Evolutionary conservation across 768 basidiomycete genomes (phyloP), one percentile per base, ranked within the genome.

Genomic region (Pleurotus pulmonarius): DNA sequence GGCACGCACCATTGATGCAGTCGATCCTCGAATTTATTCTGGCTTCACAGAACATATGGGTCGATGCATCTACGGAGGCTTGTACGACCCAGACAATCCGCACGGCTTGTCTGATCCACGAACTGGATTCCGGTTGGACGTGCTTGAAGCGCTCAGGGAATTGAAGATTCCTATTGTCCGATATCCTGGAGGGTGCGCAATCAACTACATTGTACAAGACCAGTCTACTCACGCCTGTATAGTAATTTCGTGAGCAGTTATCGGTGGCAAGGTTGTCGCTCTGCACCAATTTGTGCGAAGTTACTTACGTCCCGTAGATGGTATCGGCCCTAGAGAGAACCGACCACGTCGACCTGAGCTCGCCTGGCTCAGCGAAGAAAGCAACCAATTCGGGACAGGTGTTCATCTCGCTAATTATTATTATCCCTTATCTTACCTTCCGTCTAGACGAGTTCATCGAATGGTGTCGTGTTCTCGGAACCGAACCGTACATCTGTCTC

Each of bases 1-100:
- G 0, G 68, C 69, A 0, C 69, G 74, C 24, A 60, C 73, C 52
- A 71, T 78, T 52, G 74, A 75, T 59, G 70, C 71, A 11, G 74
- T 75, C 22, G 78, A 77, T 61, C 74, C 77, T 18, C 73, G 75
- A 16, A 78, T 84, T 61, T 85, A 81, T 64, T 81, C 80, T 24
- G 83, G 83, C 2, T 86, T 85, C 67, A 78, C 83, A 7, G 84
- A 85, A 63, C 82, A 85, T 59, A 77, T 85, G 67, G 84, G 80
- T 0, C 66, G 79, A 45, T 81, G 80, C 66, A 81, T 82, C 57
- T 81, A 82, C 56, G 77, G 77, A 24, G 80, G 80, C 4, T 65
- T 82, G 37, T 76, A 73, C 66, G 70, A 73, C 62, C 73, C 75
- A 16, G 65, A 63, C 46, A 70, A 78, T 58, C 54, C 64, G 40